phyloP scores from a whole-genome alignment of 2,329 filamentous ascomycete genomes.

The Ophiostoma sp. region DNA sequence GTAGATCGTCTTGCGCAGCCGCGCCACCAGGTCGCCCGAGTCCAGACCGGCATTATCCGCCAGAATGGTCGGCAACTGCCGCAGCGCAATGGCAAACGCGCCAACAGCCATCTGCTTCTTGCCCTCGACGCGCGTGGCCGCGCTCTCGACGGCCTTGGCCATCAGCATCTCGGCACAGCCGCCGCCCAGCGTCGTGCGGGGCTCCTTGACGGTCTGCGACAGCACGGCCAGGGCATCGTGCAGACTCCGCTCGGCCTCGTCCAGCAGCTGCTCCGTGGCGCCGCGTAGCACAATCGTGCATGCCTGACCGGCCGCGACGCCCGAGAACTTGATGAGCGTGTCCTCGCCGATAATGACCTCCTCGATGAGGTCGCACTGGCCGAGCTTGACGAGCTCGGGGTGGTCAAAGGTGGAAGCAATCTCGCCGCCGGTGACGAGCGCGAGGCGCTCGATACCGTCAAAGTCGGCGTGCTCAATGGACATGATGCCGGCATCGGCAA shows the following conservation, averaged over 20 bases:
- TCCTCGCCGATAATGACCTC: slow-evolving; percentile 98
- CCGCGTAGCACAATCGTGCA: slow-evolving; percentile 96
- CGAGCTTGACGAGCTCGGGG: slow-evolving; percentile 93
- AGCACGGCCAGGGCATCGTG: slow-evolving; percentile 95
- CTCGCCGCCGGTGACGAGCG: slow-evolving; percentile 92
- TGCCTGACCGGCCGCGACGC: slow-evolving; percentile 85
- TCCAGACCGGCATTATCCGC: slow-evolving; percentile 97
- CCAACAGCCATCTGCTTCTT: slow-evolving; percentile 95
- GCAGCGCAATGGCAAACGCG: slow-evolving; percentile 79
- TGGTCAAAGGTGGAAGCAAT: slow-evolving; percentile 98
- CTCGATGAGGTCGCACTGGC: slow-evolving; percentile 91
- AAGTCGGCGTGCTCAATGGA: slow-evolving; percentile 99
- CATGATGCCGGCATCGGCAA: slow-evolving; percentile 94
- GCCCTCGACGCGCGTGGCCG: slow-evolving; percentile 87
- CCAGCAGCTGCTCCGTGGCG: slow-evolving; percentile 91
- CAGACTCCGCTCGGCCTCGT: slow-evolving; percentile 91
- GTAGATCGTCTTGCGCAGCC: slow-evolving; percentile 89
- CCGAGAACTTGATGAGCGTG: slow-evolving; percentile 94
- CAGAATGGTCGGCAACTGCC: slow-evolving; percentile 91
- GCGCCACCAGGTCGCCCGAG: slow-evolving; percentile 86
- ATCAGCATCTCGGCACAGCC: slow-evolving; percentile 98
- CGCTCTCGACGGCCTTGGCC: slow-evolving; percentile 94
- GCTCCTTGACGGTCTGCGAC: slow-evolving; percentile 93
- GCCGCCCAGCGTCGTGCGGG: slow-evolving; percentile 87
- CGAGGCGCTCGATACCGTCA: slow-evolving; percentile 91